phyloP scores from a whole-genome alignment of 345 rosid genomes.

The Eucalyptus pumila region DNA sequence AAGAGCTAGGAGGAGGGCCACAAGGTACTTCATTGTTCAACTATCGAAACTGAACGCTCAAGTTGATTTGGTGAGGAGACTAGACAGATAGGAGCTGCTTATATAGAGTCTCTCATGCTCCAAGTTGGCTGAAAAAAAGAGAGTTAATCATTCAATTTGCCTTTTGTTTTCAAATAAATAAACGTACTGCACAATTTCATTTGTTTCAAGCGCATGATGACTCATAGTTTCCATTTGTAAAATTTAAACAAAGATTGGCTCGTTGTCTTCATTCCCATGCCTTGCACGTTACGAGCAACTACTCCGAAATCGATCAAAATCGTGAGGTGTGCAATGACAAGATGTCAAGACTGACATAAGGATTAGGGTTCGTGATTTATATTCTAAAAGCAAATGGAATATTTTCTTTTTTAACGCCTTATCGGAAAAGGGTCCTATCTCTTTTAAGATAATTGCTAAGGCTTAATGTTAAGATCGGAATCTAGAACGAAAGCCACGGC shows the following conservation, averaged over 20 bases:
- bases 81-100: not conserved
- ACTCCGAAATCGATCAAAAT: not conserved
- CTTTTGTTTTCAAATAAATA: not conserved
- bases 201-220: not conserved
- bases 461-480: not conserved
- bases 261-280: not conserved
- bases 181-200: not conserved
- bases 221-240: not conserved
- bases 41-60: not conserved
- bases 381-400: not conserved
- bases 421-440: not conserved
- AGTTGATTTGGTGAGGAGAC: not conserved
- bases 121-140: not conserved
- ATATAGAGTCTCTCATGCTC: not conserved
- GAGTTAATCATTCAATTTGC: not conserved
- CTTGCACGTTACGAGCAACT: not conserved
- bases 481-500: not conserved
- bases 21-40: not conserved
- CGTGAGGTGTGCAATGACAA: not conserved
- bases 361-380: not conserved
- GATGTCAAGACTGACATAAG: not conserved
- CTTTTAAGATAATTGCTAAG: not conserved
- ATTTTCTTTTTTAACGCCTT: not conserved
- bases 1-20: not conserved
- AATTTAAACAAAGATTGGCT: not conserved